A percentile compares a stretch with the other conserved stretches of the same genome.
Conservation (phyloP, 352 stramenopile species). For the Aphanomyces invadans region DNA sequence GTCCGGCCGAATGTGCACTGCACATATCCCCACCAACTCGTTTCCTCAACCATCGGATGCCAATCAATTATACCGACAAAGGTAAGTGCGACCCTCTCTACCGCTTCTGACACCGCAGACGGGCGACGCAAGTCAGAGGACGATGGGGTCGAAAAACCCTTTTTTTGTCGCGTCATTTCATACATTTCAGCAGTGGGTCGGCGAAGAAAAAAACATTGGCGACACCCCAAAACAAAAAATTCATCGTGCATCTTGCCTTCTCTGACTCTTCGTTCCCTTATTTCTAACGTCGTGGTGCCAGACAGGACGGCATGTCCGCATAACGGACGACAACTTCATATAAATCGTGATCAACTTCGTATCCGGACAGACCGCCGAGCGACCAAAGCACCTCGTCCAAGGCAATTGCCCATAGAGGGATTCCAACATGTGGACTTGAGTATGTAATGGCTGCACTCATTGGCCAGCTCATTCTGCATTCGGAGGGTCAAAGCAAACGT, state of each 20-base stretch:
- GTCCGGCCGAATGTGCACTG: too few species aligned
- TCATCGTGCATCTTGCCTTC: background rate
- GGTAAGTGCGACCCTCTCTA: too few species aligned
- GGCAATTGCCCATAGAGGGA: slow-evolving; percentile 2
- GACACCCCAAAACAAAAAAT: background rate
- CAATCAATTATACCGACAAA: too few species aligned
- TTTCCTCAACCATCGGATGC: background rate
- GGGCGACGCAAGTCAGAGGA: background rate
- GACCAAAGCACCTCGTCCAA: background rate
- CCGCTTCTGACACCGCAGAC: background rate
- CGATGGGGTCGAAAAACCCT: background rate
- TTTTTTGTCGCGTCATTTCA: background rate
- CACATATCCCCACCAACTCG: background rate
- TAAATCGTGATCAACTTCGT: background rate
- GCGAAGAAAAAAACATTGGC: background rate
- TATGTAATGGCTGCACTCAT: slow-evolving; percentile 9
- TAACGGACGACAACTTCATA: background rate
- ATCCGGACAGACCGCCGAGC: background rate
- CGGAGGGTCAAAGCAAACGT: slow-evolving; percentile 14
- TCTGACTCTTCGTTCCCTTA: background rate
- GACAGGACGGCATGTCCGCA: background rate
- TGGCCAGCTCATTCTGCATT: slow-evolving; percentile 18
- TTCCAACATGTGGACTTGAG: slow-evolving; percentile 6
- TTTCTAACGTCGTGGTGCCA: background rate
- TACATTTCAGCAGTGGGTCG: background rate